A percentile compares a stretch with the other conserved stretches of the same genome.
These are phyloP conservation scores for Porphyra umbilicalis DNA, from an alignment of 31 red algal genomes.

Conservation along the genomic window DNA sequence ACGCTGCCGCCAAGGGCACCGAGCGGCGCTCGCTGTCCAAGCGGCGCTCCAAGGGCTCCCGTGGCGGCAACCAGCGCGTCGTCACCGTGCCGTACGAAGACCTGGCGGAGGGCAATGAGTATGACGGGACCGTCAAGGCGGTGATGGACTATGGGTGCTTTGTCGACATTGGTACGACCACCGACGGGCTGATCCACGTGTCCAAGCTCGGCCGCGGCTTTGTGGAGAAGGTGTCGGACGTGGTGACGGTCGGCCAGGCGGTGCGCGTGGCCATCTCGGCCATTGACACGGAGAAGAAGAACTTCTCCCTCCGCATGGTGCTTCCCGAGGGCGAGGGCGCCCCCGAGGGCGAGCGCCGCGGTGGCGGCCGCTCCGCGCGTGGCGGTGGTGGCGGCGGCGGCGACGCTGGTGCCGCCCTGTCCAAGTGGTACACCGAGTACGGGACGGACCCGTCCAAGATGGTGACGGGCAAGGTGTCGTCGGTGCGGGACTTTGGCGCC, in stretches of 20 bases:
- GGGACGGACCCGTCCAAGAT: conserved; percentile 59
- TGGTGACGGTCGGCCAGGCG: conserved; percentile 83
- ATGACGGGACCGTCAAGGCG: conserved; percentile 72
- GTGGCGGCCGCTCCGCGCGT: background rate
- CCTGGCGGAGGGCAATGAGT: conserved; percentile 62
- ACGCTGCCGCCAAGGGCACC: background rate
- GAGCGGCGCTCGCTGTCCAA: conserved; percentile 1
- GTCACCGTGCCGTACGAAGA: conserved; percentile 49
- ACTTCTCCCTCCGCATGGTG: conserved; percentile 86
- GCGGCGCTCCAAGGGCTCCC: background rate
- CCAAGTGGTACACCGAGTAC: conserved; percentile 51
- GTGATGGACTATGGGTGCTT: conserved; percentile 85
- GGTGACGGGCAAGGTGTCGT: conserved; percentile 76
- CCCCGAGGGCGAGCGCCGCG: background rate
- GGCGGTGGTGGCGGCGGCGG: conserved; percentile 17
- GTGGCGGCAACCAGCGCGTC: background rate
- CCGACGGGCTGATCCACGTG: conserved; percentile 95
- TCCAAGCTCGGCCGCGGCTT: conserved; percentile 71
- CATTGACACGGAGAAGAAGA: conserved; percentile 61
- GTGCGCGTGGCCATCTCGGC: conserved; percentile 65
- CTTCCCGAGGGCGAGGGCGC: conserved; percentile 25
- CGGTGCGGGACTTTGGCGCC: conserved; percentile 87
- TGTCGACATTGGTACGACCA: conserved; percentile 89
- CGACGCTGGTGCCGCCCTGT: conserved; percentile 5
- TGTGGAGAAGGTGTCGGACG: conserved; percentile 68